These are phyloP conservation scores for Isatis lusitanica DNA, from an alignment of 441 rosid species.

Conservation along the genomic window DNA sequence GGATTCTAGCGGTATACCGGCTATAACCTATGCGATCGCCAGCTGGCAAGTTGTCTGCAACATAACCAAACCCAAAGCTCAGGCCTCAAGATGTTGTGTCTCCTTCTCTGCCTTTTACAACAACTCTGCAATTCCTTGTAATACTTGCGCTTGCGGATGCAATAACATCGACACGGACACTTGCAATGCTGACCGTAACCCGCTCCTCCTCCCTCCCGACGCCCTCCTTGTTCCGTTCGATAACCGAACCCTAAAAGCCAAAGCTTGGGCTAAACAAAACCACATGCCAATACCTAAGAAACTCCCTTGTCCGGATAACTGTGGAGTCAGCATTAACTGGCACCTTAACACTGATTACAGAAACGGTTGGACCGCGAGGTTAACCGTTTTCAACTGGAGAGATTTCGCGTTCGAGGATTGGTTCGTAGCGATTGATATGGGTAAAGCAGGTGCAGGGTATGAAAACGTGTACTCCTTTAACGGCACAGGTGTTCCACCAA, in stretches of 20 bases:
- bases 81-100: slow-evolving; percentile 68
- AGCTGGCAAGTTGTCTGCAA: slow-evolving; percentile 86
- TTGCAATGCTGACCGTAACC: slow-evolving; percentile 48
- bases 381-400: slow-evolving; percentile 84
- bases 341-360: slow-evolving; percentile 67
- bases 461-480: slow-evolving; percentile 86
- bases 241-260: slow-evolving; percentile 63
- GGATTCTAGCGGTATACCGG: slow-evolving; percentile 60
- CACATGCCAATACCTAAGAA: slow-evolving; percentile 49
- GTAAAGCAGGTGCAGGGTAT: slow-evolving; percentile 56
- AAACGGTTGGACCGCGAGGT: slow-evolving; percentile 77
- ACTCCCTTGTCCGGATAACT: slow-evolving; percentile 86
- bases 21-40: slow-evolving; percentile 49
- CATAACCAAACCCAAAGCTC: slow-evolving; percentile 62
- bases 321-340: slow-evolving; percentile 92
- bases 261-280: slow-evolving; percentile 79
- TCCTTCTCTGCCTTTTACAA: slow-evolving; percentile 91
- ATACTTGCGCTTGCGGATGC: slow-evolving; percentile 92
- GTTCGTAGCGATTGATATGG: slow-evolving; percentile 65
- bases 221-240: slow-evolving; percentile 67
- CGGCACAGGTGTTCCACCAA: slow-evolving; percentile 52
- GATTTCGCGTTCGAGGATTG: slow-evolving; percentile 57
- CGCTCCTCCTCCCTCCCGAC: slow-evolving; percentile 74
- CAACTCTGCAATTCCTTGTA: slow-evolving; percentile 72
- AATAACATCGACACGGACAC: slow-evolving; percentile 37